Base-by-base conservation (phyloP, 2,329 filamentous ascomycete genomes). In the Bisporella sp. region DNA sequence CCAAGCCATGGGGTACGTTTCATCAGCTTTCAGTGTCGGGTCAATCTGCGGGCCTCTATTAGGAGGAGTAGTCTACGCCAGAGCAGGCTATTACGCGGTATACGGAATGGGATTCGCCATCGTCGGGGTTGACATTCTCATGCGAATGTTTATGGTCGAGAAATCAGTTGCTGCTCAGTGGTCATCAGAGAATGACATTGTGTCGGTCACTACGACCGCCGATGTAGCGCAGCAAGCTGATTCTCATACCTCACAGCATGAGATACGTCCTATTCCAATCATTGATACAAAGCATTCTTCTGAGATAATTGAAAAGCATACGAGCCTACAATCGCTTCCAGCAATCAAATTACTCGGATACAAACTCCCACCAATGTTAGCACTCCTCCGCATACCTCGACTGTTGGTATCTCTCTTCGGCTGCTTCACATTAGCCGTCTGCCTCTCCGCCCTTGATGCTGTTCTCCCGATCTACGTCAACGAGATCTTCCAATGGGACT, bases 21-120 rank as follows among this genome's bases (percentile, higher is more conserved):
- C 57, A 9, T 53, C 56, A 29, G 56, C 57, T 37, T 81, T 86
- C 71, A 83, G 77, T 37, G 52, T 84, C 13, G 85, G 78, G 0
- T 73, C 84, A 31, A 69, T 90, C 33, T 64, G 84, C 5, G 80
- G 80, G 0, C 86, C 86, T 0, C 68, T 87, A 5, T 69, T 89
- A 1, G 86, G 85, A 2, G 86, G 86, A 7, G 72, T 85, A 0
- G 77, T 88, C 0, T 89, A 87, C 61, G 75, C 72, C 9, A 67
- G 68, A 4, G 74, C 69, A 0, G 81, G 82, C 1, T 85, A 85
- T 53, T 78, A 81, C 56, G 70, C 76, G 5, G 78, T 82, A 2
- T 82, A 78, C 58, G 76, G 74, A 41, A 74, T 82, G 62, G 73
- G 74, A 12, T 82, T 82, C 63, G 77, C 69, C 1, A 59, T 78